Evolutionary conservation across 225 moss, liverwort and hornwort species (phyloP).

Genomic region (Bryum argenteum): DNA sequence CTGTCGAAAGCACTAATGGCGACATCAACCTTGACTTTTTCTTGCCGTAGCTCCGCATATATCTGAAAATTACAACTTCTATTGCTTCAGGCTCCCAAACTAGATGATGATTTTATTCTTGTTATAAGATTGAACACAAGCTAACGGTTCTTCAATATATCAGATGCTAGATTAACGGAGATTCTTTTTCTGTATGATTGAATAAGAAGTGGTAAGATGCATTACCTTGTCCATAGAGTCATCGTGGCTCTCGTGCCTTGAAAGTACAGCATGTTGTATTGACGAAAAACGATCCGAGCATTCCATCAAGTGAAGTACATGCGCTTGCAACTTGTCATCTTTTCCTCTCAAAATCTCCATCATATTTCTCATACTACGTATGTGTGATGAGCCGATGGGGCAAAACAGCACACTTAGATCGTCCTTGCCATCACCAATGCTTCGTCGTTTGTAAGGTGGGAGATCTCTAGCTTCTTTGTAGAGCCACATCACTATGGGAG

Average conservation of each 20-base stretch:
- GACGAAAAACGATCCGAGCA: constrained; percentile 61
- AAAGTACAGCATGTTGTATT: constrained; percentile 39
- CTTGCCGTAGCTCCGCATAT: constrained; percentile 43
- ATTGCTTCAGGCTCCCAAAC: constrained; percentile 44
- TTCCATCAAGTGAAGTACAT: constrained; percentile 58
- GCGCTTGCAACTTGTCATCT: constrained; percentile 38
- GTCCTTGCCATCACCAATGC: constrained; percentile 43
- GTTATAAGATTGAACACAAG: not conserved
- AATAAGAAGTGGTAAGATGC: not conserved
- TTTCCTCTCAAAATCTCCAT: constrained; percentile 50
- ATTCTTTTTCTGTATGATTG: not conserved
- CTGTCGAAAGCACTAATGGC: constrained; percentile 48
- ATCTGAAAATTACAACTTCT: constrained; percentile 49
- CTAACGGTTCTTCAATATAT: not conserved
- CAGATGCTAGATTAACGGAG: not conserved
- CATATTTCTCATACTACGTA: constrained; percentile 56
- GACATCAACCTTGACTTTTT: constrained; percentile 36
- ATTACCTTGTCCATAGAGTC: constrained; percentile 31
- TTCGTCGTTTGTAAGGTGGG: constrained; percentile 48
- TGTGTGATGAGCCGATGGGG: constrained; percentile 43
- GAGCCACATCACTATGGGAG: constrained; percentile 66
- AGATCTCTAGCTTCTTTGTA: constrained; percentile 60
- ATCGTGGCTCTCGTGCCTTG: constrained; percentile 25
- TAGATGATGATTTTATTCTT: no score
- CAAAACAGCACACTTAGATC: constrained; percentile 65